Evolutionary conservation across 805 yeast genomes (phyloP).

Genomic region (Candida easanensis): DNA sequence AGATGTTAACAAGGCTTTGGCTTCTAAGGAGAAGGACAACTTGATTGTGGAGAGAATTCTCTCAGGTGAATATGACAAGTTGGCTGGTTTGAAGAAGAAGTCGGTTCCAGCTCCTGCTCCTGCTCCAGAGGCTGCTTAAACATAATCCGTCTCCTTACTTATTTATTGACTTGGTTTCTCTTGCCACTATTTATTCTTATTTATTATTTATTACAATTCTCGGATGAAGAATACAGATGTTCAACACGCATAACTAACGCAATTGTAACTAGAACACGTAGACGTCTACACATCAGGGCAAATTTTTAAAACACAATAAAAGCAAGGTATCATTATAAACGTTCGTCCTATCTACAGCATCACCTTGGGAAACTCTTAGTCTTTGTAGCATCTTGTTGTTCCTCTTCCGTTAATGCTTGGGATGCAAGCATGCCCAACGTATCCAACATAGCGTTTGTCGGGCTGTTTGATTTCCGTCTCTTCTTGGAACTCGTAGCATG

Average conservation of each 20-base stretch:
- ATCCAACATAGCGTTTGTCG: constrained; percentile 34
- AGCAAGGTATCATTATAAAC: neutral
- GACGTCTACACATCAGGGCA: neutral
- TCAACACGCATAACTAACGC: neutral
- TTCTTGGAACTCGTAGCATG: constrained; percentile 12
- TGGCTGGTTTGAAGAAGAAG: constrained; percentile 53
- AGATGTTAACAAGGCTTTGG: constrained; percentile 45
- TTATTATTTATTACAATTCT: constrained; percentile 10
- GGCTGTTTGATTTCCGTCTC: constrained; percentile 14
- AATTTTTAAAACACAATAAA: neutral
- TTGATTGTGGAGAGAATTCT: constrained; percentile 77
- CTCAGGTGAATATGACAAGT: constrained; percentile 79
- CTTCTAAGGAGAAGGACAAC: constrained; percentile 66
- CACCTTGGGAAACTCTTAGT: neutral
- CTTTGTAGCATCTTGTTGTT: constrained; percentile 6
- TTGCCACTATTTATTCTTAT: constrained; percentile 11
- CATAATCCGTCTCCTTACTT: neutral
- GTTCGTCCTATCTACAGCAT: neutral
- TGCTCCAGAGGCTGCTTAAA: neutral
- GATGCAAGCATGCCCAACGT: constrained; percentile 55
- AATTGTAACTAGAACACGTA: no score
- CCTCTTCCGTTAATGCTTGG: constrained; percentile 44
- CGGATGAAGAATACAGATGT: neutral
- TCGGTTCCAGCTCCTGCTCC: neutral
- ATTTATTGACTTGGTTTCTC: constrained; percentile 6